These are phyloP conservation scores for Chrysophaeum taylorii DNA, from an alignment of 352 stramenopile species.

Conservation along the genomic window DNA sequence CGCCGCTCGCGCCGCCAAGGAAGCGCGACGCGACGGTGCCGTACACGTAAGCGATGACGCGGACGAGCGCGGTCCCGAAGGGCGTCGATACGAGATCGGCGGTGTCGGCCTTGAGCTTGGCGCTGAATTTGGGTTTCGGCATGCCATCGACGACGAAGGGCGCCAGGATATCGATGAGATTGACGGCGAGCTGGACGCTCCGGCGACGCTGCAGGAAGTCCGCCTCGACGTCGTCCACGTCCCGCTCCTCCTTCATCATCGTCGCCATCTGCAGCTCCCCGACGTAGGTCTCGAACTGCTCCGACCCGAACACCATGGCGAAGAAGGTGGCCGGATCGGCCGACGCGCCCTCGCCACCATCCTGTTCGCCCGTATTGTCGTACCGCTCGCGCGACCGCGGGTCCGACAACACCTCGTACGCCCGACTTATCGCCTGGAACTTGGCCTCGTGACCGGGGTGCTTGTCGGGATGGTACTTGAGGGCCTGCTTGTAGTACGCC, in stretches of 20 bases:
- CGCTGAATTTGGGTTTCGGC: not conserved
- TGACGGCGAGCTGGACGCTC: not conserved
- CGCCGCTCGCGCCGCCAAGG: not conserved
- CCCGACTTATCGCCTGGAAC: conserved; percentile 91
- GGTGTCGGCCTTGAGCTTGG: not conserved
- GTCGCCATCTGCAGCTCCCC: not conserved
- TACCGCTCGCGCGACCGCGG: conserved; percentile 81
- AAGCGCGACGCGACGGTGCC: not conserved
- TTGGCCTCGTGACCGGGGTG: conserved; percentile 74
- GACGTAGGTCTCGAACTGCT: not conserved
- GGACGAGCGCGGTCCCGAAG: not conserved
- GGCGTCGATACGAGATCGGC: not conserved
- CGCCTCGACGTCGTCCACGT: not conserved
- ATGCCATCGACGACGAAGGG: not conserved
- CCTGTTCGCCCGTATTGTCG: conserved; percentile 43
- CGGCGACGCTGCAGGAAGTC: not conserved
- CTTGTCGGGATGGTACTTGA: conserved; percentile 91
- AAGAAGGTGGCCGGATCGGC: conserved; percentile 1
- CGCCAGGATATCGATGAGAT: not conserved
- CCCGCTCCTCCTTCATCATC: not conserved
- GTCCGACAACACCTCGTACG: conserved; percentile 88
- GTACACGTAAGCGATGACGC: not conserved
- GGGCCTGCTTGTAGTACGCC: conserved; percentile 80
- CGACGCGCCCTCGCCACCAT: not conserved
- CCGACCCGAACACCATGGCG: conserved; percentile 7